Evolutionary conservation across 1,139 yeast genomes (phyloP), one percentile per base, ranked within the genome.

Genomic region (Ashbya aceris): DNA sequence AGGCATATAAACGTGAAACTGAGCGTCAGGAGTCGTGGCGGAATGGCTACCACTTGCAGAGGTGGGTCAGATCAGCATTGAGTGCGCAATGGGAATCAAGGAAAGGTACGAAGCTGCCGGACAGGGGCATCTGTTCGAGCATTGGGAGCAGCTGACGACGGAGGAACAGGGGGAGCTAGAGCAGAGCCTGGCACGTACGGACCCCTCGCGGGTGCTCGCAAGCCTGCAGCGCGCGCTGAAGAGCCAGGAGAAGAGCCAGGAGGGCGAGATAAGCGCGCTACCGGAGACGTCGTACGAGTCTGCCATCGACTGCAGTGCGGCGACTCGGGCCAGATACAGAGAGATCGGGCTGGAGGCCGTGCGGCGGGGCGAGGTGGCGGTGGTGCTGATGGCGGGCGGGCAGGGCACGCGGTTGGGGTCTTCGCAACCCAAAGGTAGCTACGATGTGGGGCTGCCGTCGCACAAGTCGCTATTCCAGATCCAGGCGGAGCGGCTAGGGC

Each of bases 331-430:
- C 17, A 50, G 65, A 32, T 89, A 95, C 87, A 55, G 60, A 28
- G 52, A 64, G 1, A 46, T 65, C 12, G 99, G 99, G 10, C 64
- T 82, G 36, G 67, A 76, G 30, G 83, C 93, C 32, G 81, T 91
- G 47, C 65, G 76, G 27, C 60, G 68, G 26, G 82, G 82, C 51
- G 76, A 83, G 56, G 97, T 89, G 14, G 98, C 87, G 23, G 91
- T 91, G 7, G 71, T 91, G 37, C 71, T 91, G 44, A 80, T 91
- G 83, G 96, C 98, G 8, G 99, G 98, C 44, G 99, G 99, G 42
- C 98, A 91, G 64, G 99, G 98, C 27, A 83, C 97, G 3, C 73
- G 99, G 49, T 70, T 91, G 45, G 98, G 98, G 1, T 85, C 96
- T 1, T 67, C 77, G 11, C 78, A 69, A 28, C 99, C 99, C 35